Conservation (phyloP, 805 yeast genomes). For the Pachysolen tannophilus region DNA sequence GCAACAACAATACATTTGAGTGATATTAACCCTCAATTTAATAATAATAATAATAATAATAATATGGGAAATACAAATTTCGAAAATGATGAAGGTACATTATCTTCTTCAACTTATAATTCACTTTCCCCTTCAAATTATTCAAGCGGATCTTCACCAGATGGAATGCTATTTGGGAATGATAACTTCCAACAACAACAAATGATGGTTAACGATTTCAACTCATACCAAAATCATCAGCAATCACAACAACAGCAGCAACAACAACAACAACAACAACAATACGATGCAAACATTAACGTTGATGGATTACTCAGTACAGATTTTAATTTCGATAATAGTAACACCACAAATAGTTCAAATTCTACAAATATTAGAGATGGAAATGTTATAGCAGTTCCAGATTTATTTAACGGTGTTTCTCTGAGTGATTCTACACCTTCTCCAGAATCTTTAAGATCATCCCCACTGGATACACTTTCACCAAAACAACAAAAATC, state of each 20-base stretch:
- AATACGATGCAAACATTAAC: conserved; percentile 4
- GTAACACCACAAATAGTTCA: background rate
- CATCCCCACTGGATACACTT: background rate
- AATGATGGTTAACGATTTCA: too few relatives aligned
- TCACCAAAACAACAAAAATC: conserved; percentile 2
- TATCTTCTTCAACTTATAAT: conserved; percentile 10
- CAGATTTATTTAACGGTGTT: background rate
- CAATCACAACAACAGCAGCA: background rate
- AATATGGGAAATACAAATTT: conserved; percentile 2
- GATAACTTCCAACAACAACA: too few relatives aligned
- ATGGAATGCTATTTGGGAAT: conserved; percentile 20
- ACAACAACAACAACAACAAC: background rate
- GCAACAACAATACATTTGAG: conserved; percentile 2
- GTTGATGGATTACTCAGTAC: conserved; percentile 3
- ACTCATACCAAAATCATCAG: too few relatives aligned
- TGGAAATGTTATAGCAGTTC: conserved; percentile 1
- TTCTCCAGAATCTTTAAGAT: conserved; percentile 7
- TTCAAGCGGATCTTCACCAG: conserved; percentile 29
- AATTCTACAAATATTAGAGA: conserved; percentile 1
- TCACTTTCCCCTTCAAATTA: conserved; percentile 22
- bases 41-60: background rate
- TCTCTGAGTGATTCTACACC: conserved; percentile 3
- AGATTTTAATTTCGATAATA: conserved; percentile 2
- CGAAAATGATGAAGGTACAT: background rate
- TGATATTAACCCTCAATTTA: too few relatives aligned